Evolutionary conservation across 768 basidiomycete genomes (phyloP), one percentile per base, ranked within the genome.

Genomic region (Grammothele lineata): DNA sequence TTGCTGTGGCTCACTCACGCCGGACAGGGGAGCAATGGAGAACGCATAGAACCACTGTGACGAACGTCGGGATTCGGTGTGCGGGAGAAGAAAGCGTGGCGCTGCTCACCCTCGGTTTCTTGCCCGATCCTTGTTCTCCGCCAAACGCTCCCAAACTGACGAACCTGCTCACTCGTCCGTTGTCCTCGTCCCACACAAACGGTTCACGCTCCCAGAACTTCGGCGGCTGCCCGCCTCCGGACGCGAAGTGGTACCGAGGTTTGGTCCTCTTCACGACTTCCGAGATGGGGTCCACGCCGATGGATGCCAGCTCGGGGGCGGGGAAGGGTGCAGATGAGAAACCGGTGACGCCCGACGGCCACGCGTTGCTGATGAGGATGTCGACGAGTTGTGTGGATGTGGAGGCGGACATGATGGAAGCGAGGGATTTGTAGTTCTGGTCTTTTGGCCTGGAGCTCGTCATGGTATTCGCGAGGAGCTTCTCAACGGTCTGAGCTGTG

Each of bases 11-110:
- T 68, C 64, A 10, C 61, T 65, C 21, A 64, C 55, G 4, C 70
- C 57, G 19, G 50, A 26, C 69, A 63, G 36, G 2, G 90, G 81
- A 0, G 78, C 66, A 42, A 99, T 87, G 21, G 80, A 83, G 66
- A 97, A 98, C 2, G 96, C 96, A 67, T 99, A 99, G 69, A 96
- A 97, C 87, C 92, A 97, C 94, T 97, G 27, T 14, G 27, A 7
- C 14, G 27, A 30, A 30, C 27, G 27, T 30, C 14, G 27, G 27
- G 14, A 30, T 30, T 30, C 27, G 27, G 27, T 7, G 27, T 7
- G n/a, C n/a, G n/a, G n/a, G n/a, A n/a, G n/a, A n/a, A n/a, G n/a
- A n/a, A n/a, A n/a, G n/a, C n/a, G n/a, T n/a, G n/a, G n/a, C 27
- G 47, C 38, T 40, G 34, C 39, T 40, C 43, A 95, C 94, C 57